phyloP scores from a whole-genome alignment of 1,139 yeast genomes.

The Geotrichum australiense region DNA sequence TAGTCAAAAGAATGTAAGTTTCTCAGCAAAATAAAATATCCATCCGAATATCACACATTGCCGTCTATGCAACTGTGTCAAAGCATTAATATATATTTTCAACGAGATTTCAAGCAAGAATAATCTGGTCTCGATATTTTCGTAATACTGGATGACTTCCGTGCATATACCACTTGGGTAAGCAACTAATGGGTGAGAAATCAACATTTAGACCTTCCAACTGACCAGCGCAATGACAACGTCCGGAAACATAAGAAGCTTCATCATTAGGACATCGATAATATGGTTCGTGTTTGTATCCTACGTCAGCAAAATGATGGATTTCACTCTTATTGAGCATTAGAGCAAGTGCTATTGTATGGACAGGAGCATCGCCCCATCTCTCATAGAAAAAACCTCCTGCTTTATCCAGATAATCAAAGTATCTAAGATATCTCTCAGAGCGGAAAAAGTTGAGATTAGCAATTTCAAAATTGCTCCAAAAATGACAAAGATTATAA shows the following conservation, averaged over 20 bases:
- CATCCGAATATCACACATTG: too few species aligned
- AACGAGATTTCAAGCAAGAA: slow-evolving; percentile 7
- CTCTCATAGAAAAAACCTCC: slow-evolving; percentile 85
- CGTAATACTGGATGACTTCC: slow-evolving; percentile 32
- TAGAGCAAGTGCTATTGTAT: slow-evolving; percentile 65
- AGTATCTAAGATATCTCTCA: slow-evolving; percentile 59
- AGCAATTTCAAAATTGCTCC: slow-evolving; percentile 93
- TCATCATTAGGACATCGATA: slow-evolving; percentile 65
- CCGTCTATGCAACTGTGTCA: too few species aligned
- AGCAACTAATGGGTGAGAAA: slow-evolving; percentile 58
- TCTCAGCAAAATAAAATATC: too few species aligned
- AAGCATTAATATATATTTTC: not conserved
- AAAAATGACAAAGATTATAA: slow-evolving; percentile 89
- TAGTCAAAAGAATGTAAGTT: too few species aligned
- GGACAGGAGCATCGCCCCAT: slow-evolving; percentile 99
- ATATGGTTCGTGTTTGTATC: slow-evolving; percentile 79
- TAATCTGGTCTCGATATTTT: slow-evolving; percentile 23
- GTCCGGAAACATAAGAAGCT: slow-evolving; percentile 42
- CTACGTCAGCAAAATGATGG: slow-evolving; percentile 87
- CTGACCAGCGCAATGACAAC: slow-evolving; percentile 62
- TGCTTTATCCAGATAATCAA: slow-evolving; percentile 56
- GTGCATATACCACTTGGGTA: slow-evolving; percentile 80
- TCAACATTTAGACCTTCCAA: slow-evolving; percentile 46
- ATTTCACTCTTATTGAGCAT: slow-evolving; percentile 61
- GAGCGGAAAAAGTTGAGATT: slow-evolving; percentile 73